Evolutionary conservation across 345 rosid genomes (phyloP).

Genomic region (Eucalyptus sp.): DNA sequence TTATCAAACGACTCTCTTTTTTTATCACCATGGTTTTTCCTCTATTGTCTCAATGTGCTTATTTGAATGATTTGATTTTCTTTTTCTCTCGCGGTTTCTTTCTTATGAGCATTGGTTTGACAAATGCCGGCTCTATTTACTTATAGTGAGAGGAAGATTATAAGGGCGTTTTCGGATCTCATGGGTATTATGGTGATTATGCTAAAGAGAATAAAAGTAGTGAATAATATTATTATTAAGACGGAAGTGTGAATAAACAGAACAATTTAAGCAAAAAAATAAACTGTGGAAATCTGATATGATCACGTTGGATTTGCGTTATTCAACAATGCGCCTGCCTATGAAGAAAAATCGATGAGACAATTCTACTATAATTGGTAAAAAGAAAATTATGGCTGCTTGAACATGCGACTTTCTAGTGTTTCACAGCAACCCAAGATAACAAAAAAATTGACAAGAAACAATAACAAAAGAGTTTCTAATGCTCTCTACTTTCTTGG

Average conservation of each 20-base stretch:
- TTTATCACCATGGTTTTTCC: not conserved
- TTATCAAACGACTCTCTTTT: not conserved
- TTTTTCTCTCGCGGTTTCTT: not conserved
- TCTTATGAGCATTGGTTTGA: not conserved
- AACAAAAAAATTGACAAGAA: rapidly evolving
- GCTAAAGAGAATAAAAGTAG: not conserved
- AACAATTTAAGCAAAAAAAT: no score
- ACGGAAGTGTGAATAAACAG: no score
- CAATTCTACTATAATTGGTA: no score
- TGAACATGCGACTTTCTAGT: not conserved
- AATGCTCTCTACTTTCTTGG: no score
- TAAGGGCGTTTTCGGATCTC: not conserved
- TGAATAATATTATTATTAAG: not conserved
- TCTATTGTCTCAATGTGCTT: not conserved
- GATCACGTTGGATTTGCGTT: rapidly evolving
- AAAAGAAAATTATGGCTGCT: not conserved
- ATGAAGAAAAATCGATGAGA: no score
- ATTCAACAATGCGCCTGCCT: no score
- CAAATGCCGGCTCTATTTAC: not conserved
- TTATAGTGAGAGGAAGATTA: not conserved
- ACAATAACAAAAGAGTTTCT: no score
- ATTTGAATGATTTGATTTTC: not conserved
- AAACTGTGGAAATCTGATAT: no score
- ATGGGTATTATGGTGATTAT: not conserved
- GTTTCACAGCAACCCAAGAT: not conserved